Evolutionary conservation across 192 early-diverging fungal genomes (phyloP).

Genomic region (Coemansia sp.): DNA sequence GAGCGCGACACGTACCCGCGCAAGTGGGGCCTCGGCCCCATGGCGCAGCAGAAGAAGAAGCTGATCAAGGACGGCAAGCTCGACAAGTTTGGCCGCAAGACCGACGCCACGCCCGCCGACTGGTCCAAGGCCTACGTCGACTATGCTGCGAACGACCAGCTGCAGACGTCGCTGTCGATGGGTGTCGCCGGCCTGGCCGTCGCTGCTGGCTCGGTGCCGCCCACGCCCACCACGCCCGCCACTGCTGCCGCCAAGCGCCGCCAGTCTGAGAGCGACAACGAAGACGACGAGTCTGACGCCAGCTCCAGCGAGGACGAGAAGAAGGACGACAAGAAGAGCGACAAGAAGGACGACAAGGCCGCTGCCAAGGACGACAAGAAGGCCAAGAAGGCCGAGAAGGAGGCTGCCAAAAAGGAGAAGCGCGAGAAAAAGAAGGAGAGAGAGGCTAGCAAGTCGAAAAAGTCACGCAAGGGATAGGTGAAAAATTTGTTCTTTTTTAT

Average conservation of each 20-base stretch:
- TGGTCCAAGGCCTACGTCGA: conserved; percentile 88
- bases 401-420: conserved; percentile 42
- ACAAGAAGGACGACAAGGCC: conserved; percentile 4
- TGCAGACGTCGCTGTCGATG: conserved; percentile 1
- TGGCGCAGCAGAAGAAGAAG: conserved; percentile 98
- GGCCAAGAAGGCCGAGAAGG: conserved; percentile 23
- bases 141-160: conserved; percentile 42
- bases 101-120: conserved; percentile 77
- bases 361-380: conserved; percentile 25
- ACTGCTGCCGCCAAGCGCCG: conserved; percentile 24
- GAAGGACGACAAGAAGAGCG: neutral
- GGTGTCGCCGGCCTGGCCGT: neutral
- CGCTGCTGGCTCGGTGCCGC: neutral
- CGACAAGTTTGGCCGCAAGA: conserved; percentile 95
- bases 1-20: conserved; percentile 99
- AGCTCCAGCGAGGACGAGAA: conserved; percentile 26
- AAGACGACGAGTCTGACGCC: conserved; percentile 33
- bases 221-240: neutral
- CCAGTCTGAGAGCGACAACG: conserved; percentile 34
- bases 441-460: conserved; percentile 36
- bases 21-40: conserved; percentile 96
- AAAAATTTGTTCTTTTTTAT: neutral
- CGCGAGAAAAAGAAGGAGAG: conserved; percentile 38
- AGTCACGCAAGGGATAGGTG: conserved; percentile 38
- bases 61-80: conserved; percentile 97